Conservation (phyloP, 495 filamentous ascomycete species). For the Daldinia grandis region DNA sequence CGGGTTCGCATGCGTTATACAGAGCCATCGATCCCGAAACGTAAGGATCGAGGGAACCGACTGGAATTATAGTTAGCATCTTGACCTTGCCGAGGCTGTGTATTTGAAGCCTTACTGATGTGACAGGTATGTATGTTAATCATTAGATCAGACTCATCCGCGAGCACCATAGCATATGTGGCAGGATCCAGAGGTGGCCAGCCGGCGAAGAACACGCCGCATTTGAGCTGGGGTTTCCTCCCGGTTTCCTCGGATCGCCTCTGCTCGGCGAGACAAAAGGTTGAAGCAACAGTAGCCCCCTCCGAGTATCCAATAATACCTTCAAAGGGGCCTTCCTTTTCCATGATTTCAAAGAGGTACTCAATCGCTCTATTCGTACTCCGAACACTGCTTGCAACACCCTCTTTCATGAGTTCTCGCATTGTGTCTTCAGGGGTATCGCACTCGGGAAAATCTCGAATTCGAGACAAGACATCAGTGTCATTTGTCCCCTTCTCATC, state of each 20-base stretch:
- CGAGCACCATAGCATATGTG: slow-evolving; percentile 55
- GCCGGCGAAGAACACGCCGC: slow-evolving; percentile 64
- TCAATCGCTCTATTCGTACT: slow-evolving; percentile 55
- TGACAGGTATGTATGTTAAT: slow-evolving; percentile 67
- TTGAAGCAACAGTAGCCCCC: slow-evolving; percentile 66
- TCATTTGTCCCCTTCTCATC: slow-evolving; percentile 53
- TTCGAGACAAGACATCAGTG: slow-evolving; percentile 58
- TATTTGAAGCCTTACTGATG: slow-evolving; percentile 53
- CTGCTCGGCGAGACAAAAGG: slow-evolving; percentile 63
- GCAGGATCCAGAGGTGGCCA: slow-evolving; percentile 64
- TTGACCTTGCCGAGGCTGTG: background rate
- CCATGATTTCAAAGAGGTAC: slow-evolving; percentile 57
- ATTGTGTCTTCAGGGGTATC: slow-evolving; percentile 59
- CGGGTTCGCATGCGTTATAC: slow-evolving; percentile 66
- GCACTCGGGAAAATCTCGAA: slow-evolving; percentile 59
- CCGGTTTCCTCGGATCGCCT: slow-evolving; percentile 55
- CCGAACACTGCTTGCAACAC: slow-evolving; percentile 52
- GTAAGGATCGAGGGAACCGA: slow-evolving; percentile 66
- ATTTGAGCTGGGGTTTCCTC: slow-evolving; percentile 61
- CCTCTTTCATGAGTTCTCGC: slow-evolving; percentile 60
- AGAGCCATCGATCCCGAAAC: slow-evolving; percentile 64
- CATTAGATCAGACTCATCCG: slow-evolving; percentile 61
- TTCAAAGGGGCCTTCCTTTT: slow-evolving; percentile 61
- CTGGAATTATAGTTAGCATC: slow-evolving; percentile 39
- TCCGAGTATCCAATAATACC: slow-evolving; percentile 69